Evolutionary conservation across 2,329 filamentous ascomycete species (phyloP).

Genomic region (Penicillium palitans): DNA sequence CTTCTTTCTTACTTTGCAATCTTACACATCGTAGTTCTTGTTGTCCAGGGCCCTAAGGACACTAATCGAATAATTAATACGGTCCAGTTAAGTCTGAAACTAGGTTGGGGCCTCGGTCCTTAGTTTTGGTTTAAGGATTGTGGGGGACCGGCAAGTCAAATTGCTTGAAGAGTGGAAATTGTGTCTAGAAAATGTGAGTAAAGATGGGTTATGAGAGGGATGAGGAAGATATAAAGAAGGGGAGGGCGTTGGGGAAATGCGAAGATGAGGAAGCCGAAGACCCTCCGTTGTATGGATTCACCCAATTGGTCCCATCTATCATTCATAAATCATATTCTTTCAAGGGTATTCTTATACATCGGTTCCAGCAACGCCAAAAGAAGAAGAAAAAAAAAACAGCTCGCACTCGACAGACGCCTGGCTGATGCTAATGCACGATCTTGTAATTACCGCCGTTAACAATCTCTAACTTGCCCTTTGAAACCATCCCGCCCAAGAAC

Average conservation of each 20-base stretch:
- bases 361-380: conserved; percentile 16
- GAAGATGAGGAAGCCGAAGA: neutral
- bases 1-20: no score
- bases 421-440: conserved; percentile 32
- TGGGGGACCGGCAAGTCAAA: neutral
- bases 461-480: conserved; percentile 67
- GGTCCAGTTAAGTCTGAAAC: no score
- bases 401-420: neutral
- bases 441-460: conserved; percentile 67
- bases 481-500: conserved; percentile 77
- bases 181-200: neutral
- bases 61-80: no score
- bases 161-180: neutral
- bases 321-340: conserved; percentile 6
- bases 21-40: no score
- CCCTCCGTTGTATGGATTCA: neutral
- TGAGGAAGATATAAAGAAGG: neutral
- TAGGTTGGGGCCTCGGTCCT: no score
- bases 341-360: conserved; percentile 2
- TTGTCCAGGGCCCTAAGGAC: no score
- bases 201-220: neutral
- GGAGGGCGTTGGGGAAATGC: neutral
- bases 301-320: neutral
- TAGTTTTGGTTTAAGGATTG: neutral
- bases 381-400: neutral